Evolutionary conservation across 2,329 filamentous ascomycete genomes (phyloP).

Genomic region (Arthrinium puccinioides): DNA sequence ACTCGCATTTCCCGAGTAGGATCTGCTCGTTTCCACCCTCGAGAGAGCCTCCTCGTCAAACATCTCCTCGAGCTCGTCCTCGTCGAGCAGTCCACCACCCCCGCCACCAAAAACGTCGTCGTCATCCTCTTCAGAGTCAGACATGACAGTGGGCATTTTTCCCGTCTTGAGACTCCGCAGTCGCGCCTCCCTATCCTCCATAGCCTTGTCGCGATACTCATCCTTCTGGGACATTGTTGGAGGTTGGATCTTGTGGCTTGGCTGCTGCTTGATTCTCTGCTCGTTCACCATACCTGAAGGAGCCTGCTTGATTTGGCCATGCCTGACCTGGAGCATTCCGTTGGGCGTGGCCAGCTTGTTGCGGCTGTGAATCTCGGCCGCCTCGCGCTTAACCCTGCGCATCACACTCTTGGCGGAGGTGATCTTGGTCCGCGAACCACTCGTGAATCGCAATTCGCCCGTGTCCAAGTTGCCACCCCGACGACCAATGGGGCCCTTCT

Average conservation of each 20-base stretch:
- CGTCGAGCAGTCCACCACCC: slow-evolving; percentile 10
- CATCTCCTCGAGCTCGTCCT: slow-evolving; percentile 14
- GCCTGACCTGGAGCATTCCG: slow-evolving; percentile 22
- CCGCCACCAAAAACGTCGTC: slow-evolving; percentile 7
- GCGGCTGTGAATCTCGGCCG: slow-evolving; percentile 43
- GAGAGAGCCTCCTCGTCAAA: slow-evolving; percentile 10
- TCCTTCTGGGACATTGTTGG: slow-evolving; percentile 5
- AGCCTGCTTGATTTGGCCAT: slow-evolving; percentile 37
- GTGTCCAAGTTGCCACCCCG: slow-evolving; percentile 16
- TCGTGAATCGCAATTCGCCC: slow-evolving; percentile 33
- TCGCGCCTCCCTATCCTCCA: slow-evolving; percentile 29
- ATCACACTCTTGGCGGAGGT: slow-evolving; percentile 46
- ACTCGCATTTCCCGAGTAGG: background rate
- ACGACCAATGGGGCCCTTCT: slow-evolving; percentile 5
- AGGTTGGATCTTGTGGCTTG: slow-evolving; percentile 13
- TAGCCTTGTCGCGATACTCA: slow-evolving; percentile 12
- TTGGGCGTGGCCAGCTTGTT: slow-evolving; percentile 36
- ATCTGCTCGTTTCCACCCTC: background rate
- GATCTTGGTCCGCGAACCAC: slow-evolving; percentile 44
- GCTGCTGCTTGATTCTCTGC: slow-evolving; percentile 34
- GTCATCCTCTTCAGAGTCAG: slow-evolving; percentile 28
- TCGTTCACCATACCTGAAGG: slow-evolving; percentile 49
- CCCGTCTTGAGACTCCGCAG: slow-evolving; percentile 25
- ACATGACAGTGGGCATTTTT: slow-evolving; percentile 27
- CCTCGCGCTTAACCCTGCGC: slow-evolving; percentile 48